Evolutionary conservation across 2,329 filamentous ascomycete genomes (phyloP).

Genomic region (Colletotrichum lindemuthianum): DNA sequence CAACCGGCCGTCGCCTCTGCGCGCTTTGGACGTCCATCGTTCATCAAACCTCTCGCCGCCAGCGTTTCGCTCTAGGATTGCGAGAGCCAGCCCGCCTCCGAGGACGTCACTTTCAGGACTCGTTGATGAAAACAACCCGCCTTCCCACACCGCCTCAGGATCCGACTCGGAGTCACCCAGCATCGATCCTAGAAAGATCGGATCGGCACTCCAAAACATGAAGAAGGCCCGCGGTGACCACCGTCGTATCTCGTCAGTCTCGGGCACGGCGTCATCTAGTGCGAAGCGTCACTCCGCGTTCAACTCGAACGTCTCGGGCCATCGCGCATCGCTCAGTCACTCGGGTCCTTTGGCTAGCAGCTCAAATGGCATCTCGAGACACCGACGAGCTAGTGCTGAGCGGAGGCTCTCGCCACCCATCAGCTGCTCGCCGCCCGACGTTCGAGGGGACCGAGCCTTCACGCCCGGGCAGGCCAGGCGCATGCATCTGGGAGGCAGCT

Average conservation of each 20-base stretch:
- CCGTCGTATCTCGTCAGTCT: slow-evolving; percentile 54
- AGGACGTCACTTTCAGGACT: slow-evolving; percentile 45
- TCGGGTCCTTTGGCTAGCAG: slow-evolving; percentile 57
- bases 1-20: slow-evolving; percentile 56
- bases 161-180: slow-evolving; percentile 62
- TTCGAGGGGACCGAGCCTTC: slow-evolving; percentile 50
- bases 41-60: slow-evolving; percentile 62
- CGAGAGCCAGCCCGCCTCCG: slow-evolving; percentile 44
- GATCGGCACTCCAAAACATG: slow-evolving; percentile 63
- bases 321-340: slow-evolving; percentile 46
- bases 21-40: slow-evolving; percentile 60
- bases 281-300: slow-evolving; percentile 58
- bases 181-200: slow-evolving; percentile 65
- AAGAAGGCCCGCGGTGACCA: slow-evolving; percentile 54
- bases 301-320: slow-evolving; percentile 18
- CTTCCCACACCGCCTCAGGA: slow-evolving; percentile 49
- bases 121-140: slow-evolving; percentile 64
- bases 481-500: slow-evolving; percentile 63
- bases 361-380: slow-evolving; percentile 66
- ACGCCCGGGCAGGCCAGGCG: slow-evolving; percentile 66
- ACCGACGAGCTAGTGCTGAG: slow-evolving; percentile 61
- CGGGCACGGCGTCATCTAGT: slow-evolving; percentile 47
- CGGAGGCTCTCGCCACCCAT: slow-evolving; percentile 64
- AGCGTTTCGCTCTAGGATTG: slow-evolving; percentile 44
- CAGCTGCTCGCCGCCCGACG: slow-evolving; percentile 59